Base-by-base conservation (phyloP, 164 flowering plant species). In the Annona squamosa region DNA sequence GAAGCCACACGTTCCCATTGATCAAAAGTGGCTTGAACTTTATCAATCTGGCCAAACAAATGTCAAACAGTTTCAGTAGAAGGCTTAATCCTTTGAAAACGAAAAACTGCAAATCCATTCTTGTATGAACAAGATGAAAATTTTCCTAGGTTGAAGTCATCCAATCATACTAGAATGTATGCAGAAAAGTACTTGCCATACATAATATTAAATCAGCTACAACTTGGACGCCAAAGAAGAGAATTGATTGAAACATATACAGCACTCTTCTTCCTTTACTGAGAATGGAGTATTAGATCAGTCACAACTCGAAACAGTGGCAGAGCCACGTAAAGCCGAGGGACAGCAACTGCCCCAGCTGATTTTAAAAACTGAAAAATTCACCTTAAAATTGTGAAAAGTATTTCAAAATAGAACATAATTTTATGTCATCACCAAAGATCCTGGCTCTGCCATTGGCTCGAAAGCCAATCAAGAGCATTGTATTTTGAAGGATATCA, bases 1-100 rank as follows among this genome's bases (percentile, higher is more conserved):
- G 82, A 70, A 67, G 88, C 73, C 41, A 80, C 72, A 2, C 73
- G 77, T 77, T 93, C 90, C 98, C 97, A 93, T 79, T 80, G 85
- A 75, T 81, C 88, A 83, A 90, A 91, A 67, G 82, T 80, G 46
- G 90, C 84, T 68, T 81, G 88, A 84, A 93, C 69, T 76, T 87
- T 91, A 77, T 90, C 94, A 82, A 91, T 90, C 98, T 93, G 80
- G 78, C 5, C 72, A 70, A 70, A 16, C 72, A 70, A 52, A 52
- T 46, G 56, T 52, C 6, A 42, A 56, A 19, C 41, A 4, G 4
- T 56, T 70, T 70, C 59, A 52, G 13, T 2, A 52, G 59, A 9
- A 52, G 59, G 13, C 7, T 5, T 52, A 2, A 16, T 16, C 59
- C 13, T 52, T 16, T 52, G 10, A 0, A 52, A 52, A 52, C 59